Base-by-base conservation (phyloP, 2,329 filamentous ascomycete species). In the Fusarium sp. region DNA sequence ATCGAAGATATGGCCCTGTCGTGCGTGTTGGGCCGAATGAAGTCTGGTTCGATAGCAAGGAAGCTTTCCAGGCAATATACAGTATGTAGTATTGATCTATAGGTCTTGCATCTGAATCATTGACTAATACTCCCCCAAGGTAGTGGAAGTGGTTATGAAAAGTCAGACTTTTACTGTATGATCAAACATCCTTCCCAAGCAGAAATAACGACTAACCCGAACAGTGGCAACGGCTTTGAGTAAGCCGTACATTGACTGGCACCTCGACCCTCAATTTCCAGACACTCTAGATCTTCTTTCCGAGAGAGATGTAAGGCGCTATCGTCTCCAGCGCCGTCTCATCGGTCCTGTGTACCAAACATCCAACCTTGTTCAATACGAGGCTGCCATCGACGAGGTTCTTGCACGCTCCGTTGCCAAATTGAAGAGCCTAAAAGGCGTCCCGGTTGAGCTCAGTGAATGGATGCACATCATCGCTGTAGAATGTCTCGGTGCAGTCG, bases 391-490 rank as follows among this genome's bases (percentile, higher is more conserved):
- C 7, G 81, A 86, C 28, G 63, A 63, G 0, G 83, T 85, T 1
- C 67, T 86, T 8, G 59, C 73, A 5, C 71, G 72, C 0, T 79
- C 75, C 1, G 63, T 85, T 2, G 59, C 76, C 4, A 80, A 78
- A 26, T 67, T 87, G 0, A 75, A 72, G 6, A 58, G 61, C 0
- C 71, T 85, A 2, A 45, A 78, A 1, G 83, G 83, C 0, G 69
- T 73, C 2, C 78, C 81, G 28, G 71, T 87, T 6, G 83, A 87
- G 58, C 71, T 87, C 18, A 84, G 83, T 51, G 82, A 86, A 55
- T 87, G 85, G 85, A 87, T 87, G 85, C 85, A 87, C 74, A 86
- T 87, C 58, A 77, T 86, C 18, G 81, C 80, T 2, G 84, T 87
- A 31, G 85, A 87, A 64, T 86, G 82, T 22, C 81, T 87, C 4